Evolutionary conservation across 257 asterid genomes (phyloP).

Genomic region (Solanum bukasovii): DNA sequence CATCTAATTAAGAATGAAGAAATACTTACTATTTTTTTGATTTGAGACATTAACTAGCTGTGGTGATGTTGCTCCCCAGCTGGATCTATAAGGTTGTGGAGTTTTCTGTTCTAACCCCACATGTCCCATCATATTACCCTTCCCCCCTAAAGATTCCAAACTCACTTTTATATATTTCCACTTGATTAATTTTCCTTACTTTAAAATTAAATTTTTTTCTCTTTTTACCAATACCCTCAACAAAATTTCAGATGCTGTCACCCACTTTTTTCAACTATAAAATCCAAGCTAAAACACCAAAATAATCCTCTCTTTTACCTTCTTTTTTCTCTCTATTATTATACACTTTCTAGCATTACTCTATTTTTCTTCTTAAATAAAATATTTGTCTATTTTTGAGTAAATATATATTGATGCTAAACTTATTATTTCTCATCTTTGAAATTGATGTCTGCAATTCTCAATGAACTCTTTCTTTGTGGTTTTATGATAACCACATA

Average conservation of each 20-base stretch:
- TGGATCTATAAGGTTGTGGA: slow-evolving; percentile 29
- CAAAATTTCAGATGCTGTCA: neutral
- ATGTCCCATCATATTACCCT: slow-evolving; percentile 50
- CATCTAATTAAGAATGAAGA: too few relatives aligned
- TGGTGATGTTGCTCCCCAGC: slow-evolving; percentile 43
- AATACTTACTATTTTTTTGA: neutral
- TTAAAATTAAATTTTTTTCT: neutral
- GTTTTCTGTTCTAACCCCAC: slow-evolving; percentile 34
- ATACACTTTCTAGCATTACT: neutral
- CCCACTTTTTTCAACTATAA: slow-evolving; percentile 33
- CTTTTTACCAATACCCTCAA: neutral
- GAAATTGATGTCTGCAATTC: slow-evolving; percentile 86
- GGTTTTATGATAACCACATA: slow-evolving; percentile 90
- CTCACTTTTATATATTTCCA: slow-evolving; percentile 9
- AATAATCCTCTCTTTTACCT: slow-evolving; percentile 24
- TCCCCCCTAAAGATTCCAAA: slow-evolving; percentile 34
- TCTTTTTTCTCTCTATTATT: slow-evolving; percentile 2
- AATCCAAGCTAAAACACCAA: slow-evolving; percentile 22
- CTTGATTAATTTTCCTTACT: neutral
- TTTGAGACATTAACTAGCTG: neutral
- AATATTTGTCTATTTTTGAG: neutral
- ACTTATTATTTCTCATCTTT: slow-evolving; percentile 21
- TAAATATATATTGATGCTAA: slow-evolving; percentile 36
- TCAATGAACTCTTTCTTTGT: slow-evolving; percentile 69
- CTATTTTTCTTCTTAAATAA: neutral